Evolutionary conservation across 305 asterid genomes (phyloP).

Genomic region (Lippia alba): DNA sequence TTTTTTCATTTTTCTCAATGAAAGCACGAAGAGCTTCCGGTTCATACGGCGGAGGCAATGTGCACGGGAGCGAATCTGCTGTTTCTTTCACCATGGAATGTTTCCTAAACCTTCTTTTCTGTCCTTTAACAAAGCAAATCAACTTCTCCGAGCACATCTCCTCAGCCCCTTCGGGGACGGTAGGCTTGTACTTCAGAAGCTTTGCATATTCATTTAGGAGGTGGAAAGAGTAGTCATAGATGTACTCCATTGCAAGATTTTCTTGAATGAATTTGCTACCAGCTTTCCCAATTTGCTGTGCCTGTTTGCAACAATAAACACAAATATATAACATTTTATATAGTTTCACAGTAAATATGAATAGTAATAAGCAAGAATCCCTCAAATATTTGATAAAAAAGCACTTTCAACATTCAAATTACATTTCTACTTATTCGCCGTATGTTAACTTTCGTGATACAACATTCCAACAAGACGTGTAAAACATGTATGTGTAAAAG

Average conservation of each 20-base stretch:
- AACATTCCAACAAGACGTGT: neutral
- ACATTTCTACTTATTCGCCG: too few relatives aligned
- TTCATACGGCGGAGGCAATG: constrained; percentile 47
- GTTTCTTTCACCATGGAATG: constrained; percentile 58
- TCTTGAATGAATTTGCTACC: constrained; percentile 77
- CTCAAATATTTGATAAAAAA: neutral
- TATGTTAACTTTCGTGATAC: too few relatives aligned
- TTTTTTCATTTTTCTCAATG: constrained; percentile 51
- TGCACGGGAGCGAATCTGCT: constrained; percentile 59
- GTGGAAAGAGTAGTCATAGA: constrained; percentile 79
- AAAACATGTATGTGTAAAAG: neutral
- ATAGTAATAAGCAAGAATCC: neutral
- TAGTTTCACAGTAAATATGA: too few relatives aligned
- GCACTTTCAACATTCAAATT: too few relatives aligned
- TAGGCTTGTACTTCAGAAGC: constrained; percentile 70
- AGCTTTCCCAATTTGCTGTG: constrained; percentile 70
- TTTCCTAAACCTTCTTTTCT: constrained; percentile 50
- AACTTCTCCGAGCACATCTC: constrained; percentile 67
- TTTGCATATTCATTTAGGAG: constrained; percentile 67
- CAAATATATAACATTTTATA: neutral
- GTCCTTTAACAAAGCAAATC: constrained; percentile 64
- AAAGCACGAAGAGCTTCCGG: constrained; percentile 39
- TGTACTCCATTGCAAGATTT: constrained; percentile 58
- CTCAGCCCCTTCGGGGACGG: constrained; percentile 60
- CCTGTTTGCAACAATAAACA: constrained; percentile 46